Conservation (phyloP, 495 filamentous ascomycete species). For the Aspergillus saccharolyticus region DNA sequence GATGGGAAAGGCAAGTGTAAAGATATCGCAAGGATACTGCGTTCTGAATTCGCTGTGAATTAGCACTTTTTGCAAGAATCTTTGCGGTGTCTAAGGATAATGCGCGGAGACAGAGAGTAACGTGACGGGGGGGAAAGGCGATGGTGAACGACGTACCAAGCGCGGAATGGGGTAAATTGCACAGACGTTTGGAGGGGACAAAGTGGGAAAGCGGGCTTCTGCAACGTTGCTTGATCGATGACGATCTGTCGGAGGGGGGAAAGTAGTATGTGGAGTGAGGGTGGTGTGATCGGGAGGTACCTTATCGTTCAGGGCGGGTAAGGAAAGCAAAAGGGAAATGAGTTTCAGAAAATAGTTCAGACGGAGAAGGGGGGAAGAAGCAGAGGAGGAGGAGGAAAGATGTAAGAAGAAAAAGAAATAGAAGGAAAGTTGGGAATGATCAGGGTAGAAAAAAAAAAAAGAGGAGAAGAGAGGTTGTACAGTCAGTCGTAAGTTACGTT, state of each 20-base stretch:
- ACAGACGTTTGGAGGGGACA: constrained; percentile 10
- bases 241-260: constrained; percentile 7
- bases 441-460: constrained; percentile 9
- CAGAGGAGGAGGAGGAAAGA: constrained; percentile 10
- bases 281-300: constrained; percentile 12
- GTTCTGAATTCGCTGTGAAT: neutral
- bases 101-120: neutral
- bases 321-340: constrained; percentile 2
- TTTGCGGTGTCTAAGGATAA: neutral
- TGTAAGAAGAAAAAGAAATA: constrained; percentile 12
- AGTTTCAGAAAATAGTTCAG: neutral
- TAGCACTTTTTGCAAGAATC: neutral
- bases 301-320: constrained; percentile 9
- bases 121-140: constrained; percentile 5
- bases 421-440: constrained; percentile 5
- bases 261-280: constrained; percentile 3
- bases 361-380: constrained; percentile 7
- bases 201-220: constrained; percentile 14
- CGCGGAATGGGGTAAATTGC: constrained; percentile 11
- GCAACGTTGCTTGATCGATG: constrained; percentile 18
- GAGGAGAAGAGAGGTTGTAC: constrained; percentile 20
- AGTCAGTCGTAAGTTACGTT: constrained; percentile 16
- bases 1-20: neutral
- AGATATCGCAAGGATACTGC: neutral
- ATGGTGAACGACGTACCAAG: neutral